Base-by-base conservation (phyloP, 352 stramenopile species). In the Phytopythium aichiense region DNA sequence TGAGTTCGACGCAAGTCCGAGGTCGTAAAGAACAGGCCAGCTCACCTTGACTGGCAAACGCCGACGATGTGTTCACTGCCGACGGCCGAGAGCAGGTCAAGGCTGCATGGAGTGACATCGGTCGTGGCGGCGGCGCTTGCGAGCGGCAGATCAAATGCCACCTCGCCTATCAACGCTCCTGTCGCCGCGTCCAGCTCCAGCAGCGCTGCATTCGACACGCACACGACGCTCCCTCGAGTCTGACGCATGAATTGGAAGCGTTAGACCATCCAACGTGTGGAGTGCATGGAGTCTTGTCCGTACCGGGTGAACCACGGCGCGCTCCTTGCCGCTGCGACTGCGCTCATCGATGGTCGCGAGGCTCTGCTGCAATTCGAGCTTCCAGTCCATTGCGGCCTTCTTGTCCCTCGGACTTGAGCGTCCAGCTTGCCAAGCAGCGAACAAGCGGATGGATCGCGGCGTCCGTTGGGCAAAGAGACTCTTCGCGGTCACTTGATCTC, bases 121-220 rank as follows among this genome's bases (percentile, higher is more conserved):
- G 37, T n/a, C 16, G 55, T 51, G 38, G 48, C 45, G 7, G 38
- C 57, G 51, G 25, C 67, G 40, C 60, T 72, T 12, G 68, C 58
- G 61, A 72, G 42, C 18, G 79, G 50, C 60, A 89, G 71, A 61
- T 94, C 85, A 58, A 92, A 92, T 30, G 71, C 66, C 48, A 81
- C 81, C 43, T 91, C 75, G 25, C 78, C 75, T 7, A 89, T 62
- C 7, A 87, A 50, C 3, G 77, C 74, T 40, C 83, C 83, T 22
- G 77, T 81, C 2, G 66, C 60, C 6, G 77, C 63, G 35, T 94
- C 80, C 31, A 92, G 56, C 58, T 94, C 85, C 52, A 89, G 76
- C 38, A 92, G 56, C 20, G 71, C 78, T 23, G 79, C 69, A 31
- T 59, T 70, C 40, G 84, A 83, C 63, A 94, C 61, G 7, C 69